Percentiles rank a stretch among this genome's conserved stretches.
These are phyloP conservation scores for Pseudomassariella vexata DNA, from an alignment of 2,329 filamentous ascomycete species.

Conservation along the genomic window DNA sequence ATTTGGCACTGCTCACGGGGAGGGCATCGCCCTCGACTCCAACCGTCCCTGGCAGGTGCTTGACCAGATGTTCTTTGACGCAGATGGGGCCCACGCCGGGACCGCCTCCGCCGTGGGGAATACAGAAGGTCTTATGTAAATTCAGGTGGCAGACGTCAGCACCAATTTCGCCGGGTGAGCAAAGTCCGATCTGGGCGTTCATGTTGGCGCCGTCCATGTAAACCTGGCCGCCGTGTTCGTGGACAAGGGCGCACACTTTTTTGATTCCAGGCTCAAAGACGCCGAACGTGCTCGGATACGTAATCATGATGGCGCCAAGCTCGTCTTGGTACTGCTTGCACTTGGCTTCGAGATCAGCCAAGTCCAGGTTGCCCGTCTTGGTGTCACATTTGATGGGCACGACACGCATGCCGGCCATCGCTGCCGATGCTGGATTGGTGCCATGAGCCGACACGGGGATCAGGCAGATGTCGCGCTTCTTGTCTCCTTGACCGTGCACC, in stretches of 20 bases:
- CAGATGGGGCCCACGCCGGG: slow-evolving; percentile 92
- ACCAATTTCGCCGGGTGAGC: slow-evolving; percentile 89
- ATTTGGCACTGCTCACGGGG: slow-evolving; percentile 79
- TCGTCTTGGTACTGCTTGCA: slow-evolving; percentile 82
- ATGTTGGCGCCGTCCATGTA: slow-evolving; percentile 99
- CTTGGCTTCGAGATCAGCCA: slow-evolving; percentile 79
- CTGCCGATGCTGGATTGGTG: slow-evolving; percentile 90
- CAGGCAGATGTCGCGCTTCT: slow-evolving; percentile 82
- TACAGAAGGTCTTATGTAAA: slow-evolving; percentile 98
- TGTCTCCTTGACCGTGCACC: slow-evolving; percentile 51
- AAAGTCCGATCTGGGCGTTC: slow-evolving; percentile 95
- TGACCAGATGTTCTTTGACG: slow-evolving; percentile 73
- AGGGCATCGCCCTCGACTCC: slow-evolving; percentile 47
- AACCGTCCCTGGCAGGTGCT: slow-evolving; percentile 61
- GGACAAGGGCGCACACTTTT: slow-evolving; percentile 78
- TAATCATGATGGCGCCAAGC: slow-evolving; percentile 92
- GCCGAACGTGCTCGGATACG: slow-evolving; percentile 91
- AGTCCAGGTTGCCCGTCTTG: slow-evolving; percentile 82
- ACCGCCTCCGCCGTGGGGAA: slow-evolving; percentile 90
- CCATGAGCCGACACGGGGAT: slow-evolving; percentile 95
- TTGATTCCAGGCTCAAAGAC: slow-evolving; percentile 90
- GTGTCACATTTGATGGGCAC: slow-evolving; percentile 87
- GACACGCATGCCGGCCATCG: slow-evolving; percentile 94
- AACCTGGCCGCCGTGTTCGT: slow-evolving; percentile 83
- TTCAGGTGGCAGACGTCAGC: slow-evolving; percentile 97